Evolutionary conservation across 805 yeast genomes (phyloP).

Genomic region (Zygotorulaspora danielsina): DNA sequence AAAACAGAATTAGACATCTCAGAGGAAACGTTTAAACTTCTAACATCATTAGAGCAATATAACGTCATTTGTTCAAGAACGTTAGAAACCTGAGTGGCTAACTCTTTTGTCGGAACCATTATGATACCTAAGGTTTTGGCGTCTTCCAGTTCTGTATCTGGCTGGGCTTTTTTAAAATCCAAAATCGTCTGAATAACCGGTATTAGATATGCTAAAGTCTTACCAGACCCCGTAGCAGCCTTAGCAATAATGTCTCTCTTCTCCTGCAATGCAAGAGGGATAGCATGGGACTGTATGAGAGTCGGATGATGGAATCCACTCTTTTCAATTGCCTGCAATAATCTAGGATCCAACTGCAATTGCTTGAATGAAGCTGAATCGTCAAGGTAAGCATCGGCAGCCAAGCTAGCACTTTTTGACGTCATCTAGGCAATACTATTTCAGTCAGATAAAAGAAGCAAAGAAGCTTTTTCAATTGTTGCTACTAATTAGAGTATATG

Average conservation of each 20-base stretch:
- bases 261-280: conserved; percentile 85
- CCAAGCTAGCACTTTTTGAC: conserved; percentile 37
- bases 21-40: conserved; percentile 55
- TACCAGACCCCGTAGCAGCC: conserved; percentile 95
- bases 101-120: conserved; percentile 89
- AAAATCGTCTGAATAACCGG: conserved; percentile 82
- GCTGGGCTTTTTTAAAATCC: conserved; percentile 35
- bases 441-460: too few species aligned
- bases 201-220: conserved; percentile 83
- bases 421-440: conserved; percentile 25
- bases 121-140: conserved; percentile 54
- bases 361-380: conserved; percentile 67
- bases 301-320: conserved; percentile 85
- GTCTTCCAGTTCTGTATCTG: conserved; percentile 19
- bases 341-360: conserved; percentile 75
- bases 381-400: conserved; percentile 66
- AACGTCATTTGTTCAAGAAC: conserved; percentile 64
- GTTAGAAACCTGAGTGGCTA: conserved; percentile 76
- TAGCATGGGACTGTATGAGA: conserved; percentile 83
- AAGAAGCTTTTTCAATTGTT: too few species aligned
- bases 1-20: conserved; percentile 69
- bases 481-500: too few species aligned
- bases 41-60: conserved; percentile 65
- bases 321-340: conserved; percentile 76
- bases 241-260: conserved; percentile 89